Conservation (phyloP, 768 basidiomycete genomes). For the Amanita muscaria region DNA sequence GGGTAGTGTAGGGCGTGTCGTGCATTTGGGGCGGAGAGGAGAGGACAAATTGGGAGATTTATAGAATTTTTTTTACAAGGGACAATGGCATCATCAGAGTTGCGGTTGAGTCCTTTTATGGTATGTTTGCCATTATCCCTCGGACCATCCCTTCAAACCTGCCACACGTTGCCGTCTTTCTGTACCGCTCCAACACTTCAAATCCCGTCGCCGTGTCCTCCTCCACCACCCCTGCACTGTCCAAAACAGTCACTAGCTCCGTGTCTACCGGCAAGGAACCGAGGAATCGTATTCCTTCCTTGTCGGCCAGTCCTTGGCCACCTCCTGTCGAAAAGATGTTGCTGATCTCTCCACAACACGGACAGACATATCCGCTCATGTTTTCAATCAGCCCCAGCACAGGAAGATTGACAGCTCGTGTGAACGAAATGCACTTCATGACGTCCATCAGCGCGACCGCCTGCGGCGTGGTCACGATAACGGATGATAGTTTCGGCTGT, state of each 20-base stretch:
- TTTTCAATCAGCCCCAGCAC: conserved; percentile 94
- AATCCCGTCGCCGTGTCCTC: conserved; percentile 29
- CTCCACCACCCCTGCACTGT: conserved; percentile 40
- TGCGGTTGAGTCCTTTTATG: no score
- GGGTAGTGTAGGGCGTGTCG: conserved; percentile 39
- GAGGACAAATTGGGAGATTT: not conserved
- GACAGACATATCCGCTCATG: conserved; percentile 98
- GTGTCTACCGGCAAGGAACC: conserved; percentile 92
- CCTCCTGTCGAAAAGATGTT: conserved; percentile 94
- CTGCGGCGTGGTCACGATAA: conserved; percentile 96
- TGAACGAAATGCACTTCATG: conserved; percentile 94
- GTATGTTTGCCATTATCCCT: conserved; percentile 11
- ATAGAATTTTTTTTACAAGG: not conserved
- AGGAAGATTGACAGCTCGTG: conserved; percentile 76
- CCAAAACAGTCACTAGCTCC: conserved; percentile 78
- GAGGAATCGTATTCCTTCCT: conserved; percentile 67
- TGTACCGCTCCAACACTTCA: conserved; percentile 52
- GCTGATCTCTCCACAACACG: conserved; percentile 92
- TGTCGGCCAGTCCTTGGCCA: conserved; percentile 78
- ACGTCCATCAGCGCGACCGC: conserved; percentile 93
- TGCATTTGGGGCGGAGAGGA: conserved; percentile 18
- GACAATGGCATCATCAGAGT: conserved; percentile 8
- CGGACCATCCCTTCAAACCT: conserved; percentile 54
- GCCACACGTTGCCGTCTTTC: conserved; percentile 56
- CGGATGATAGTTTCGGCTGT: conserved; percentile 65